Percentiles rank a stretch among this genome's conserved stretches.
Evolutionary conservation across 1,139 yeast genomes (phyloP).

Genomic region (Petasospora rhodanensis): DNA sequence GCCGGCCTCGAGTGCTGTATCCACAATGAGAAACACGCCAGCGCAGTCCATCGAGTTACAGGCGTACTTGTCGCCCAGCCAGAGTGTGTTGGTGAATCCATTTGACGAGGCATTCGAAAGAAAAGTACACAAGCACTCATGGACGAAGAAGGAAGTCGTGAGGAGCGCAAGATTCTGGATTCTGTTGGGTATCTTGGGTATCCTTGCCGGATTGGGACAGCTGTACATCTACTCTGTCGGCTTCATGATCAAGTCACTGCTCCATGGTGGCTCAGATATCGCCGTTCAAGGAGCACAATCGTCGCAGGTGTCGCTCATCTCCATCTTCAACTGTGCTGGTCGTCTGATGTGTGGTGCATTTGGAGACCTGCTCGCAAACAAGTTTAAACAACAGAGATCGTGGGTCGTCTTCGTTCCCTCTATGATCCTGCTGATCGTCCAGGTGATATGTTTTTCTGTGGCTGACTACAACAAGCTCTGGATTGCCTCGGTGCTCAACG

Average conservation of each 20-base stretch:
- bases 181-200: constrained; percentile 41
- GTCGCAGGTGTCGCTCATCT: constrained; percentile 50
- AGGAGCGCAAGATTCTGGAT: constrained; percentile 44
- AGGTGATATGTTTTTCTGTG: constrained; percentile 36
- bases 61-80: neutral
- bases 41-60: constrained; percentile 17
- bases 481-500: constrained; percentile 41
- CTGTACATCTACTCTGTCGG: constrained; percentile 63
- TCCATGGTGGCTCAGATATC: constrained; percentile 26
- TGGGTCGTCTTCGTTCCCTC: constrained; percentile 46
- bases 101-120: too few species aligned
- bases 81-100: too few species aligned
- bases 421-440: constrained; percentile 30
- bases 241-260: constrained; percentile 50
- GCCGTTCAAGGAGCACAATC: constrained; percentile 42
- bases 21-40: constrained; percentile 9
- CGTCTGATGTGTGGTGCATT: constrained; percentile 47
- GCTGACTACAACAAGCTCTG: constrained; percentile 32
- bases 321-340: constrained; percentile 52
- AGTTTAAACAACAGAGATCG: constrained; percentile 39
- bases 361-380: constrained; percentile 47
- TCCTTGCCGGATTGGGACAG: constrained; percentile 54
- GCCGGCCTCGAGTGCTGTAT: neutral
- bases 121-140: constrained; percentile 8
- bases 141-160: constrained; percentile 26